Conservation (phyloP, 208 protist species). For the Paratrypanosoma confusum region DNA sequence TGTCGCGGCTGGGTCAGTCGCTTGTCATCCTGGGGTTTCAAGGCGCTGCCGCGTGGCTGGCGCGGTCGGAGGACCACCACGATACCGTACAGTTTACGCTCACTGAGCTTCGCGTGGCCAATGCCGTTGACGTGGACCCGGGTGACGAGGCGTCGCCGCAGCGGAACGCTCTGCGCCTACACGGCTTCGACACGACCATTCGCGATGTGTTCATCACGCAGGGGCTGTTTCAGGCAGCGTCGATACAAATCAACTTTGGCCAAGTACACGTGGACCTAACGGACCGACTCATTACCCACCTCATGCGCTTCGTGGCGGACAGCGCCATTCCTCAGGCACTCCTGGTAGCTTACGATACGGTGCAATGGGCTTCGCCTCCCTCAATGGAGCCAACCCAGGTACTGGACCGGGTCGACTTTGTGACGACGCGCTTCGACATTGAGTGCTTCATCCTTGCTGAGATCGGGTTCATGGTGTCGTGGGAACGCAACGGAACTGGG, state of each 20-base stretch:
- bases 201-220: conserved; percentile 17
- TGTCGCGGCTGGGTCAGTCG: conserved; percentile 7
- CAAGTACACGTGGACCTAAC: conserved; percentile 32
- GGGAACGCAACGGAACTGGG: conserved; percentile 38
- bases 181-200: conserved; percentile 30
- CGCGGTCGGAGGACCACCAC: conserved; percentile 10
- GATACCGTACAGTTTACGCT: conserved; percentile 38
- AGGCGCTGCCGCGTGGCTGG: conserved; percentile 16
- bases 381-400: conserved; percentile 1
- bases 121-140: conserved; percentile 22
- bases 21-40: conserved; percentile 13
- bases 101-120: conserved; percentile 22
- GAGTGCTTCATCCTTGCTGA: conserved; percentile 20
- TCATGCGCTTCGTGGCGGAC: conserved; percentile 18
- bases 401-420: conserved; percentile 3
- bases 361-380: conserved; percentile 1
- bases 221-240: conserved; percentile 13
- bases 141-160: too few species aligned
- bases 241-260: conserved; percentile 26
- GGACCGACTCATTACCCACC: conserved; percentile 43
- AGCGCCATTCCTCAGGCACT: too few species aligned
- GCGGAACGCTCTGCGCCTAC: conserved; percentile 21
- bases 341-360: too few species aligned
- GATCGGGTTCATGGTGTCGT: conserved; percentile 27
- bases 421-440: conserved; percentile 10